These are phyloP conservation scores for Cardamine occulta DNA, from an alignment of 345 rosid species.

Conservation along the genomic window DNA sequence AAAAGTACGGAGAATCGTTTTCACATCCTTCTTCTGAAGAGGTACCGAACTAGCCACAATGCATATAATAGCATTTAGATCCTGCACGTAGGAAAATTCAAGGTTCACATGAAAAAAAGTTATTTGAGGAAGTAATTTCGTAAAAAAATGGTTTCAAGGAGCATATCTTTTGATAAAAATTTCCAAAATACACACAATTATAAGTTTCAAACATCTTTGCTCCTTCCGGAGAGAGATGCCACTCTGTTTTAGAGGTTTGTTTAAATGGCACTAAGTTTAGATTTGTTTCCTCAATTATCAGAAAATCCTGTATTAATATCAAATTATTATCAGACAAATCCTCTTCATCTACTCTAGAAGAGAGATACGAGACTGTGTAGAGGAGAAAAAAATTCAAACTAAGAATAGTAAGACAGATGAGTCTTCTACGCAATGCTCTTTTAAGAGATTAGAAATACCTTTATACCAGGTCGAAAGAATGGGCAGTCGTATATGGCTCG, in stretches of 20 bases:
- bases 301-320: background rate
- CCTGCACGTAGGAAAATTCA: constrained; percentile 49
- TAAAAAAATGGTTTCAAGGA: constrained; percentile 9
- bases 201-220: background rate
- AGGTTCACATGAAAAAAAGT: background rate
- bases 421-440: constrained; percentile 24
- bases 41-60: constrained; percentile 60
- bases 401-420: background rate
- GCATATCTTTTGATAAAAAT: background rate
- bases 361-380: background rate
- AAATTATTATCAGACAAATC: background rate
- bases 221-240: background rate
- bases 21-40: constrained; percentile 50
- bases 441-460: constrained; percentile 51
- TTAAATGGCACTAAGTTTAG: constrained; percentile 1
- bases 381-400: constrained; percentile 1
- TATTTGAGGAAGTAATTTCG: constrained; percentile 2
- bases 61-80: constrained; percentile 67
- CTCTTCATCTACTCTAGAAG: constrained; percentile 15
- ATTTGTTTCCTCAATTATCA: background rate
- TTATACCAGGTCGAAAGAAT: constrained; percentile 67
- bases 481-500: constrained; percentile 84
- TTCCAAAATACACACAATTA: background rate
- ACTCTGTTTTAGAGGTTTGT: constrained; percentile 5
- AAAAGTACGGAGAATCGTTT: constrained; percentile 59